phyloP scores from a whole-genome alignment of 2,329 filamentous ascomycete genomes.

The Botrytis fabae region DNA sequence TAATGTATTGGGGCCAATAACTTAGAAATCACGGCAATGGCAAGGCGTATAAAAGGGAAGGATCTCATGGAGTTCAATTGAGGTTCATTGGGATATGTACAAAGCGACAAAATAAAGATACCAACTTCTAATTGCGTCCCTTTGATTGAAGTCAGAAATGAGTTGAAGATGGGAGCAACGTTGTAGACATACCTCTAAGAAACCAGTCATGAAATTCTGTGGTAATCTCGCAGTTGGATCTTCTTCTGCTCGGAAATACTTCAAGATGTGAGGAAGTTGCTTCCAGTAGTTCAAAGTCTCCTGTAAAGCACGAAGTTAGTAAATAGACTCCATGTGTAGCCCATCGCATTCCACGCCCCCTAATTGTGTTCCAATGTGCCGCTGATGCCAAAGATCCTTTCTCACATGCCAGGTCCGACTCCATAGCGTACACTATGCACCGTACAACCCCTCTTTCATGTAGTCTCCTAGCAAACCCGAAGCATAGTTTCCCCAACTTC shows the following conservation, averaged over 20 bases:
- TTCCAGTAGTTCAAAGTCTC: slow-evolving; percentile 99
- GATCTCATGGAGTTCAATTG: slow-evolving; percentile 30
- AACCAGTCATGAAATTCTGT: slow-evolving; percentile 87
- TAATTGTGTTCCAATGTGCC: neutral
- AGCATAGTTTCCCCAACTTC: neutral
- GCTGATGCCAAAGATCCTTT: neutral
- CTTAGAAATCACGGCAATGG: slow-evolving; percentile 32
- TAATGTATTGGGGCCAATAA: slow-evolving; percentile 18
- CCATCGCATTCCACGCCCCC: neutral
- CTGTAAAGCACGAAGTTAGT: slow-evolving; percentile 49
- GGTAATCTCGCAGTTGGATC: slow-evolving; percentile 75
- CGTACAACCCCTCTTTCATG: slow-evolving; percentile 1
- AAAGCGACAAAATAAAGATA: slow-evolving; percentile 34
- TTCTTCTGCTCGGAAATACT: slow-evolving; percentile 91
- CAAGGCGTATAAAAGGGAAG: slow-evolving; percentile 35
- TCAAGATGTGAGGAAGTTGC: slow-evolving; percentile 91
- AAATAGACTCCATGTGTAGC: neutral
- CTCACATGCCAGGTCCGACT: neutral
- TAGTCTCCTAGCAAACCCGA: slow-evolving; percentile 6
- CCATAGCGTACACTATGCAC: neutral
- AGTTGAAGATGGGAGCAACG: slow-evolving; percentile 83
- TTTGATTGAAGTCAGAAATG: slow-evolving; percentile 42
- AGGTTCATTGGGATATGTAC: slow-evolving; percentile 41
- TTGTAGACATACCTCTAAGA: slow-evolving; percentile 69
- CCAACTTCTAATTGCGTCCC: slow-evolving; percentile 39